phyloP scores from a whole-genome alignment of 106 monocot genomes.

The Dioscorea zingiberensis region DNA sequence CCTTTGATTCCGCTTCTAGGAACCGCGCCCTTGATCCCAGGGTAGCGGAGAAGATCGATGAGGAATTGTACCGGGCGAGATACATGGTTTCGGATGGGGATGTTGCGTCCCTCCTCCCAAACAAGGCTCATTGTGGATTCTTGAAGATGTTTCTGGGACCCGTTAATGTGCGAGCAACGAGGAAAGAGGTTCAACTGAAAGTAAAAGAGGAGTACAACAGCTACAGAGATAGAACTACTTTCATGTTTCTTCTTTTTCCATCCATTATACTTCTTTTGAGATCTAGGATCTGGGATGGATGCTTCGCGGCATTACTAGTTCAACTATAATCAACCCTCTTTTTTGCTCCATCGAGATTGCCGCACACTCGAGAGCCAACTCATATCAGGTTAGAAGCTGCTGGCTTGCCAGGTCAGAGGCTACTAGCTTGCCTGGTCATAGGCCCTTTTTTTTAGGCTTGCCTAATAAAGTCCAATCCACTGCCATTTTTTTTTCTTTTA shows the following conservation, averaged over 20 bases:
- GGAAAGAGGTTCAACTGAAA: slow-evolving; percentile 87
- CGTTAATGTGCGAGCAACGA: slow-evolving; percentile 65
- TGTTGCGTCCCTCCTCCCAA: slow-evolving; percentile 72
- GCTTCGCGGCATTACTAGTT: slow-evolving; percentile 75
- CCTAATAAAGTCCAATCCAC: too few species aligned
- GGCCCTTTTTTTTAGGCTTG: too few species aligned
- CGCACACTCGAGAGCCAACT: too few species aligned
- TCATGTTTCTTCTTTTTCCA: slow-evolving; percentile 79
- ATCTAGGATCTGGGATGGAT: slow-evolving; percentile 67
- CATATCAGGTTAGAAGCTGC: too few species aligned
- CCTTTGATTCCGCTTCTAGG: slow-evolving; percentile 13
- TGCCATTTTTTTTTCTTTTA: too few species aligned
- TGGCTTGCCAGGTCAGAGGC: too few species aligned
- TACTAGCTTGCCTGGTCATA: too few species aligned
- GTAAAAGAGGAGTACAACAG: slow-evolving; percentile 96
- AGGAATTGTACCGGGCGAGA: slow-evolving; percentile 70
- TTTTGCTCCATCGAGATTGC: too few species aligned
- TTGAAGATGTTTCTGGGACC: slow-evolving; percentile 92
- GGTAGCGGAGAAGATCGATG: slow-evolving; percentile 37
- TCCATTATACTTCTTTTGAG: slow-evolving; percentile 47
- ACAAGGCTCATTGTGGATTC: slow-evolving; percentile 71
- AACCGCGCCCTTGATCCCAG: slow-evolving; percentile 25
- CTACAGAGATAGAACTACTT: slow-evolving; percentile 87
- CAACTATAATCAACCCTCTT: too few species aligned
- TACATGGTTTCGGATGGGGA: slow-evolving; percentile 68